Conservation (phyloP, 768 basidiomycete species). For the Tephrocybe sp. region DNA sequence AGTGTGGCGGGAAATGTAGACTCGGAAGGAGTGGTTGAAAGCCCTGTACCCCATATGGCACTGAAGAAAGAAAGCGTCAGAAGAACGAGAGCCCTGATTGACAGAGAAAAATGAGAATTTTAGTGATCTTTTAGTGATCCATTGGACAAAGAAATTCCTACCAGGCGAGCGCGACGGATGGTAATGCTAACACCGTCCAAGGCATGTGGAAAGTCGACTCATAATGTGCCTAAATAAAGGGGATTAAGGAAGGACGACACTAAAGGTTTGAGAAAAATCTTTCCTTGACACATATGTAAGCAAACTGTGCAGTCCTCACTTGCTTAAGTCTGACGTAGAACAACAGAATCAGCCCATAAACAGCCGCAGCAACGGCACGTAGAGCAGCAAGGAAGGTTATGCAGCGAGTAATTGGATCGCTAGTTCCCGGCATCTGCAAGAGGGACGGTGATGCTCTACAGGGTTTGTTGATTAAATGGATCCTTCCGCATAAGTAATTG, state of each 20-base stretch:
- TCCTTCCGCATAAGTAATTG: background rate
- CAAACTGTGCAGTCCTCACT: conserved; percentile 2
- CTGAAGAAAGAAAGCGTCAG: conserved; percentile 2
- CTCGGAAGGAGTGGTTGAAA: too few relatives aligned
- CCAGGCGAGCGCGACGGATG: conserved; percentile 4
- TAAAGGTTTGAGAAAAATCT: too few relatives aligned
- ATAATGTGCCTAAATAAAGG: background rate
- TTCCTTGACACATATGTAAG: conserved; percentile 2
- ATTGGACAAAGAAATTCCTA: too few relatives aligned
- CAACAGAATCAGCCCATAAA: conserved; percentile 2
- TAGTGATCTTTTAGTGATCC: too few relatives aligned
- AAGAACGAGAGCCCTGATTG: conserved; percentile 3
- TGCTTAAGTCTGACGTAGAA: conserved; percentile 1
- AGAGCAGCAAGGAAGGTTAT: conserved; percentile 5
- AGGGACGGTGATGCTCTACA: background rate
- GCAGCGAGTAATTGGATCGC: conserved; percentile 1
- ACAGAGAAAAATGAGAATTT: background rate
- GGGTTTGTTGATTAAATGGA: background rate
- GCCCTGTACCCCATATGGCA: background rate
- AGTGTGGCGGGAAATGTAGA: too few relatives aligned
- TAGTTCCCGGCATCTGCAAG: conserved; percentile 2
- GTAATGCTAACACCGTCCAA: conserved; percentile 7
- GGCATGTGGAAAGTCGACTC: background rate
- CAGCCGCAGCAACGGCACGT: background rate
- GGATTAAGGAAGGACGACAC: background rate